phyloP scores from a whole-genome alignment of 176 grass and related monocot species.

The Juncus effusus region DNA sequence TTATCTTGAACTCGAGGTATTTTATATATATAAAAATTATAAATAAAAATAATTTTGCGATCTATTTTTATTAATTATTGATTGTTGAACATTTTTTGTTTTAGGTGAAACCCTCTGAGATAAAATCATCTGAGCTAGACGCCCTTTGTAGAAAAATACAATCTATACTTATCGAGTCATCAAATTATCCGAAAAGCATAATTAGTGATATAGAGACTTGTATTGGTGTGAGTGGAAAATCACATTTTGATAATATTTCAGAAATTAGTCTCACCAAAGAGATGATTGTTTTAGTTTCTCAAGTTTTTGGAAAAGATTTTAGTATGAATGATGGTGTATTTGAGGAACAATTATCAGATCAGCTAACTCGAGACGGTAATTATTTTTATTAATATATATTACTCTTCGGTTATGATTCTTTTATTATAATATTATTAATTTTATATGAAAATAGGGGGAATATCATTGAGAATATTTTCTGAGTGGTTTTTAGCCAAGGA shows the following conservation, averaged over 20 bases:
- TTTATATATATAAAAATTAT: background rate
- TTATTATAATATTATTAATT: background rate
- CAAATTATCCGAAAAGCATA: slow-evolving; percentile 28
- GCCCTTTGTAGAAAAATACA: slow-evolving; percentile 37
- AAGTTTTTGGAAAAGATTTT: slow-evolving; percentile 32
- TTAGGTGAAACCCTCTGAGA: slow-evolving; percentile 39
- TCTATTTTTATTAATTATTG: background rate
- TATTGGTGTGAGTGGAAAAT: slow-evolving; percentile 22
- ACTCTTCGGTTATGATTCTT: background rate
- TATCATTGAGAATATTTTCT: slow-evolving; percentile 45
- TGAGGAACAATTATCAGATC: slow-evolving; percentile 48
- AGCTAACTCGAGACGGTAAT: slow-evolving; percentile 43
- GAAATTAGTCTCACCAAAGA: slow-evolving; percentile 42
- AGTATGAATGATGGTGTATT: slow-evolving; percentile 26
- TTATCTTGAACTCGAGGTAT: slow-evolving; percentile 48
- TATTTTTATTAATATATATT: slow-evolving; percentile 14
- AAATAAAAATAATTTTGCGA: background rate
- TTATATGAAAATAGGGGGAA: slow-evolving; percentile 31
- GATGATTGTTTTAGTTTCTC: slow-evolving; percentile 32
- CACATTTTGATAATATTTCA: slow-evolving; percentile 17
- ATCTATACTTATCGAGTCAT: slow-evolving; percentile 28
- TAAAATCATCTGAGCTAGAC: slow-evolving; percentile 36
- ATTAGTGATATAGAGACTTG: slow-evolving; percentile 36
- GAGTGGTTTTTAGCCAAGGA: slow-evolving; percentile 52
- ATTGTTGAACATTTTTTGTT: no score